Conservation (phyloP, 2,329 filamentous ascomycete genomes). For the Chaetomiaceae sp. region DNA sequence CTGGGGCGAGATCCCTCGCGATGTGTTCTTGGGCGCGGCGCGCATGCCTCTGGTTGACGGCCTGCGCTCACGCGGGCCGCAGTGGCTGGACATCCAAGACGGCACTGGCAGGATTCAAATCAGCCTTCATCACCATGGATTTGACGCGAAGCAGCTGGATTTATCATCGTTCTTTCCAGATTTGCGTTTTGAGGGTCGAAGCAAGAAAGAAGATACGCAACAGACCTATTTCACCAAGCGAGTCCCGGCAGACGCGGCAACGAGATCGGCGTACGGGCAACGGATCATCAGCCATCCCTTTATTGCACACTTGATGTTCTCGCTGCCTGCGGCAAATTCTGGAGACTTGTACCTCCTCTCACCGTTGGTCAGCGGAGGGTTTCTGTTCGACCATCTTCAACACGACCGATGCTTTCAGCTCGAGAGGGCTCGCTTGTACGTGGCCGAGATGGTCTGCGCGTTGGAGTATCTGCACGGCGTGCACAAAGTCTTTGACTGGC, state of each 20-base stretch:
- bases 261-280: not conserved
- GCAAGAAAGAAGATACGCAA: not conserved
- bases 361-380: not conserved
- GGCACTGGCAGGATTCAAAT: not conserved
- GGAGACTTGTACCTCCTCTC: not conserved
- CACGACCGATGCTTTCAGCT: not conserved
- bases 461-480: not conserved
- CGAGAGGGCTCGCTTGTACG: not conserved
- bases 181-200: not conserved
- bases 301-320: not conserved
- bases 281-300: not conserved
- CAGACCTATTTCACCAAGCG: not conserved
- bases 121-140: not conserved
- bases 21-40: not conserved
- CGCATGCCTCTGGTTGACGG: not conserved
- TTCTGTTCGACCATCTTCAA: not conserved
- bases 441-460: not conserved
- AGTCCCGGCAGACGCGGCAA: not conserved
- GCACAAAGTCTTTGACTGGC: not conserved
- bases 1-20: not conserved
- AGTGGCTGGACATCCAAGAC: not conserved
- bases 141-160: not conserved
- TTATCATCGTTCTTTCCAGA: not conserved
- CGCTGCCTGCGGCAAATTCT: not conserved
- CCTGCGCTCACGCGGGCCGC: not conserved